Percentiles rank a stretch among this genome's conserved stretches.
phyloP scores from a whole-genome alignment of 208 protist species.

The Trypanosoma theileri region DNA sequence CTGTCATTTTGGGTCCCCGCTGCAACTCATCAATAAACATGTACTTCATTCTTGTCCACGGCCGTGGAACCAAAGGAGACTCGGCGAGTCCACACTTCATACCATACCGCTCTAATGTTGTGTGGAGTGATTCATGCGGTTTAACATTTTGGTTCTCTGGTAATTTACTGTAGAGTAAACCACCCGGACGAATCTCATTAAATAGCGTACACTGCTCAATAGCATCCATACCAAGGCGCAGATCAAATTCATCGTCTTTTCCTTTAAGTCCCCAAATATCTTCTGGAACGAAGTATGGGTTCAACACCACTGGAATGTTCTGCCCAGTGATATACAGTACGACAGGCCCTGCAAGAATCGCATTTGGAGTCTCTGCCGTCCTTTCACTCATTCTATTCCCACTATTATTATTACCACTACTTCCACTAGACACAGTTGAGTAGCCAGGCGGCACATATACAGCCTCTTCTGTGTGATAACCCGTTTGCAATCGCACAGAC shows the following conservation, averaged over 20 bases:
- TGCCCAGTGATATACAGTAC: constrained; percentile 87
- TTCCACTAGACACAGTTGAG: neutral
- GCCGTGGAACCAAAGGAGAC: constrained; percentile 79
- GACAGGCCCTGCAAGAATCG: constrained; percentile 74
- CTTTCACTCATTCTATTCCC: neutral
- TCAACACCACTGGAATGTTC: constrained; percentile 65
- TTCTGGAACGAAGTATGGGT: constrained; percentile 73
- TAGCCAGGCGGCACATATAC: constrained; percentile 46
- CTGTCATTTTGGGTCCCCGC: constrained; percentile 77
- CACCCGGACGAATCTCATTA: constrained; percentile 82
- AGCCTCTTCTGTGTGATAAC: constrained; percentile 70
- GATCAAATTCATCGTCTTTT: constrained; percentile 49
- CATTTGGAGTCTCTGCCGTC: constrained; percentile 30
- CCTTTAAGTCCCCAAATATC: constrained; percentile 45
- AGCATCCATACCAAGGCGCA: constrained; percentile 82
- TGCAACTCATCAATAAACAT: constrained; percentile 92
- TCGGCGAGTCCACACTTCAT: constrained; percentile 81
- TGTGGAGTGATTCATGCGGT: constrained; percentile 52
- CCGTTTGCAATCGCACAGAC: constrained; percentile 61
- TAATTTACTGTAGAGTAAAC: constrained; percentile 72
- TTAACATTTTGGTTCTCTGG: constrained; percentile 40
- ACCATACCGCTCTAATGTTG: constrained; percentile 66
- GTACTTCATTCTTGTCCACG: constrained; percentile 86
- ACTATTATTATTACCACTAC: neutral
- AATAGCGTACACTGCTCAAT: constrained; percentile 87